Evolutionary conservation across 345 rosid genomes (phyloP).

Genomic region (Rhodamnia rubescens): DNA sequence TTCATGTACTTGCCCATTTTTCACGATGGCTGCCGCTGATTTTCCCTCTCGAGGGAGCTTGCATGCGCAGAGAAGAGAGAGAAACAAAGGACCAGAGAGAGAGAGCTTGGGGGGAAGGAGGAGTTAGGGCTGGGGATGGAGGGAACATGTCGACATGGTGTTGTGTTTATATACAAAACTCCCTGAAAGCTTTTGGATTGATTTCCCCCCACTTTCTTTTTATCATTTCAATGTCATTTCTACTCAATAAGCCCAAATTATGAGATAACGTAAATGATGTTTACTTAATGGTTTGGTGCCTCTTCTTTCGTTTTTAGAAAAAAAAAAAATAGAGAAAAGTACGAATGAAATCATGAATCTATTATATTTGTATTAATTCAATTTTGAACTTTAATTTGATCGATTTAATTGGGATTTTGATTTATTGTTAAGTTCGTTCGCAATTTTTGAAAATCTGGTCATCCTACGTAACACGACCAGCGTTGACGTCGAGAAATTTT

Average conservation of each 20-base stretch:
- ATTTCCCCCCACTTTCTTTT: not conserved
- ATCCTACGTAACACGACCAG: too few species aligned
- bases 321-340: not conserved
- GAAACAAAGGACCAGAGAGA: not conserved
- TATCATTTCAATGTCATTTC: not conserved
- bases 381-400: too few species aligned
- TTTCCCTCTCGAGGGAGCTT: conserved; percentile 7
- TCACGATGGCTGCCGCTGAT: conserved; percentile 21
- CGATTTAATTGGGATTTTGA: too few species aligned
- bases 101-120: not conserved
- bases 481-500: too few species aligned
- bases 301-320: not conserved
- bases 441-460: too few species aligned
- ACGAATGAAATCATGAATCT: too few species aligned
- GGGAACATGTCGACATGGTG: not conserved
- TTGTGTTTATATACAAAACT: not conserved
- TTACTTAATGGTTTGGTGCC: not conserved
- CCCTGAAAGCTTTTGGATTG: not conserved
- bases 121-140: not conserved
- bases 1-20: conserved; percentile 76
- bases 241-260: not conserved
- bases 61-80: not conserved
- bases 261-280: not conserved
- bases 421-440: too few species aligned
- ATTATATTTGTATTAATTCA: too few species aligned